Base-by-base conservation (phyloP, 2,329 filamentous ascomycete genomes). In the Plectosphaerella sp. region DNA sequence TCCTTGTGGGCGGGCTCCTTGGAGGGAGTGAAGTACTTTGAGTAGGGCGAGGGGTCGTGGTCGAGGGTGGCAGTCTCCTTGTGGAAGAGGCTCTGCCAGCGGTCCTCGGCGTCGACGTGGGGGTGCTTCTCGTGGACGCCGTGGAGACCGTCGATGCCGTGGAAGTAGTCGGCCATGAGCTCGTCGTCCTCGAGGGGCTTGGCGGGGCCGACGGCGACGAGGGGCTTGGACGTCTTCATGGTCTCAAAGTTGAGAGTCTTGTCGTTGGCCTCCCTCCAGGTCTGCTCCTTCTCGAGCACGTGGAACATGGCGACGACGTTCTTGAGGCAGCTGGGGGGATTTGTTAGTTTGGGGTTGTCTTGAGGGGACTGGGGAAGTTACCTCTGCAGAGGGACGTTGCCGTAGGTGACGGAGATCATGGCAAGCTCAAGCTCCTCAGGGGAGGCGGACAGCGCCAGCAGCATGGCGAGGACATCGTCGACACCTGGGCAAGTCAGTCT, bases 301-400 rank as follows among this genome's bases (percentile, higher is more conserved):
- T 97, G 87, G 73, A 99, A 97, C 55, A 97, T 77, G 22, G 91
- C 88, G 39, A 97, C 86, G 15, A 89, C 86, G 70, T 99, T 99
- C 48, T 88, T 85, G 48, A 97, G 78, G 62, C 91, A 97, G 68
- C 88, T 92, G 54, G 18, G 46, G 18, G 36, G 20, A 47, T 45
- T 46, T 47, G 18, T 11, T 18, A n/a, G n/a, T 15, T 42, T n/a
- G n/a, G 22, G 2, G 25, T 25, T 15, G 2, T 18, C 10, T 18
- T 2, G 36, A 7, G 4, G n/a, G 16, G 24, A 10, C 6, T 11
- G 20, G 25, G 33, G 22, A 42, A 47, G 72, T 54, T 68, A 91
- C 88, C 84, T 92, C 57, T 91, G 79, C 15, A 96, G 83, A 59
- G 92, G 85, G 20, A 97, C 89, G 66, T 99, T 99, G 52, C 94